Percentiles rank a stretch among this genome's conserved stretches.
These are phyloP conservation scores for Myrica gale DNA, from an alignment of 306 rosid genomes.

Conservation along the genomic window DNA sequence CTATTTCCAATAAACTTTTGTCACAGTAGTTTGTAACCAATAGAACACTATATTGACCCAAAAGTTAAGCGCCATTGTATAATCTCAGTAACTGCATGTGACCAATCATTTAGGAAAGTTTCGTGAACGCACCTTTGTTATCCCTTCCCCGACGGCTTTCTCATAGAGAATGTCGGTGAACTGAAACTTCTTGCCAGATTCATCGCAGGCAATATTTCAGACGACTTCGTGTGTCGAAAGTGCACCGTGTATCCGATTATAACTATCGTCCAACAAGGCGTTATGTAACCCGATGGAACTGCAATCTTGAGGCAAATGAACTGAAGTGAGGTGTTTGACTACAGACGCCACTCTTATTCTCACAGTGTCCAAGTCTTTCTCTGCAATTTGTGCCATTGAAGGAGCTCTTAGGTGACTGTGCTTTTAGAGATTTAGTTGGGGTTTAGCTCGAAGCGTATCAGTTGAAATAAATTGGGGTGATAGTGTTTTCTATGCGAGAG, in stretches of 20 bases:
- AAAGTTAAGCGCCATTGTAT: too few relatives aligned
- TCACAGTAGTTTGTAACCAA: too few relatives aligned
- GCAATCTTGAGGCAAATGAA: neutral
- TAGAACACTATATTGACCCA: neutral
- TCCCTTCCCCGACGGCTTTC: constrained; percentile 77
- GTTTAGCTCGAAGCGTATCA: too few relatives aligned
- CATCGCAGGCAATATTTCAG: constrained; percentile 51
- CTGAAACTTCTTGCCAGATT: constrained; percentile 36
- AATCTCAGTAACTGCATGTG: too few relatives aligned
- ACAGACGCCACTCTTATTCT: constrained; percentile 60
- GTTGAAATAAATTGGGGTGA: too few relatives aligned
- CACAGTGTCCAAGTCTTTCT: constrained; percentile 36
- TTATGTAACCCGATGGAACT: constrained; percentile 24
- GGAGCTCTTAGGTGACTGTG: neutral
- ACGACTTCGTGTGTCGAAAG: constrained; percentile 55
- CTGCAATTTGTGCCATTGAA: constrained; percentile 40
- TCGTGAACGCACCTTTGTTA: constrained; percentile 57
- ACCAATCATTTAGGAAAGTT: neutral
- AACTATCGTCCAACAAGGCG: constrained; percentile 51
- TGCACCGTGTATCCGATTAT: constrained; percentile 62
- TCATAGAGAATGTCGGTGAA: constrained; percentile 74
- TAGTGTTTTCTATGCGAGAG: neutral
- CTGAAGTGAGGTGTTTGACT: constrained; percentile 51
- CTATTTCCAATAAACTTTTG: too few relatives aligned
- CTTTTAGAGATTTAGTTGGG: neutral